phyloP scores from a whole-genome alignment of 768 basidiomycete species.

The Tremella yokohamensis region DNA sequence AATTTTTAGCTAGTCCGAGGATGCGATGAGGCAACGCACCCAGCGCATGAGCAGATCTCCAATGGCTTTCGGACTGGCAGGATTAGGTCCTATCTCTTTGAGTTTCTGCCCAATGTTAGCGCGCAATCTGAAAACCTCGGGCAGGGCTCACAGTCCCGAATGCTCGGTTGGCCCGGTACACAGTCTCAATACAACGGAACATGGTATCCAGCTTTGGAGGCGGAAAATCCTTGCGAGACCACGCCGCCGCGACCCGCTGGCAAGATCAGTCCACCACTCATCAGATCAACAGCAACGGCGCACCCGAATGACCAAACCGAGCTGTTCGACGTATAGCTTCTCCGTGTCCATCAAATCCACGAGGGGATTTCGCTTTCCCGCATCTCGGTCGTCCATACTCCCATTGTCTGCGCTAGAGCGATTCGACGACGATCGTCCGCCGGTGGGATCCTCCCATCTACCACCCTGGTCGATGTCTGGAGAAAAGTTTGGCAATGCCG shows the following conservation, averaged over 20 bases:
- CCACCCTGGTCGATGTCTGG: no score
- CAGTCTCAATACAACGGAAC: slow-evolving; percentile 87
- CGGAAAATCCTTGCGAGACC: slow-evolving; percentile 92
- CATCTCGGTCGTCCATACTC: slow-evolving; percentile 13
- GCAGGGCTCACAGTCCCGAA: slow-evolving; percentile 63
- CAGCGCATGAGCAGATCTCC: slow-evolving; percentile 96
- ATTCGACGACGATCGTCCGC: background rate
- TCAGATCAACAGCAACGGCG: slow-evolving; percentile 46
- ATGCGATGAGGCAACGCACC: slow-evolving; percentile 58
- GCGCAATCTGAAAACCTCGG: slow-evolving; percentile 2
- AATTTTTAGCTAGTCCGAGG: background rate
- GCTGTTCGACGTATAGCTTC: slow-evolving; percentile 81
- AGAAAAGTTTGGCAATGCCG: background rate
- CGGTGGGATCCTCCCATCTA: background rate
- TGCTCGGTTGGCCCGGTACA: slow-evolving; percentile 85
- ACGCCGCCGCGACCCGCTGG: slow-evolving; percentile 94
- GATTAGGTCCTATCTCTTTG: slow-evolving; percentile 87
- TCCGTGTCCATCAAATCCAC: slow-evolving; percentile 92
- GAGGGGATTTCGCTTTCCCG: slow-evolving; percentile 64
- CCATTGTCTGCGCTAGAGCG: background rate
- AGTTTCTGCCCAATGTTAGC: slow-evolving; percentile 63
- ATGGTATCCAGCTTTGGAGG: slow-evolving; percentile 85
- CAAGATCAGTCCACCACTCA: background rate
- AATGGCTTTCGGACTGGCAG: slow-evolving; percentile 85
- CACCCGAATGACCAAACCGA: slow-evolving; percentile 87